A percentile compares a stretch with the other conserved stretches of the same genome.
Evolutionary conservation across 2,329 filamentous ascomycete species (phyloP).

Genomic region (Ambrosiella xylebori): DNA sequence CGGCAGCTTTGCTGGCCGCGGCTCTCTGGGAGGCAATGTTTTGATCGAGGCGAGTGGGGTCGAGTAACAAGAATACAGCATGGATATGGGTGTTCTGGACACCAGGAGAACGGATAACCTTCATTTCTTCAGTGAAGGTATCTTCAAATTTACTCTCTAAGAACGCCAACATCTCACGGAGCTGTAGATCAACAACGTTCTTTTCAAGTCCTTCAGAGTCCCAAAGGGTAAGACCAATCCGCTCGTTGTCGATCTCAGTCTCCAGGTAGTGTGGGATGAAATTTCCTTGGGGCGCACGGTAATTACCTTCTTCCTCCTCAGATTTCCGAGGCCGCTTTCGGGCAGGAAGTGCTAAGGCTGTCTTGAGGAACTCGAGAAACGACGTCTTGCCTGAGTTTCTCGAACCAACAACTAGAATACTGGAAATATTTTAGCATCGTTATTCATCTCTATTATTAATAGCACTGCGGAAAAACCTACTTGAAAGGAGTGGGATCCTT

Average conservation of each 20-base stretch:
- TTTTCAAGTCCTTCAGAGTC: slow-evolving; percentile 92
- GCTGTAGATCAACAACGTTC: slow-evolving; percentile 83
- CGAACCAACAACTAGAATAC: slow-evolving; percentile 78
- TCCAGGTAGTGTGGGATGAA: slow-evolving; percentile 85
- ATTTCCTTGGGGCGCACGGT: slow-evolving; percentile 39
- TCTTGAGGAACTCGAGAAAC: slow-evolving; percentile 89
- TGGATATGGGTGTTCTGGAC: slow-evolving; percentile 95
- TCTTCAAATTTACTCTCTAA: slow-evolving; percentile 97
- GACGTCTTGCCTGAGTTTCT: slow-evolving; percentile 85
- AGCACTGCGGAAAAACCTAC: slow-evolving; percentile 41
- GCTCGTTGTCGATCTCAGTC: slow-evolving; percentile 82
- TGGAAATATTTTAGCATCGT: slow-evolving; percentile 22
- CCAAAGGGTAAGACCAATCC: slow-evolving; percentile 86
- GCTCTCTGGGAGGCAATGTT: slow-evolving; percentile 55
- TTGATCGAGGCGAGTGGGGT: slow-evolving; percentile 68
- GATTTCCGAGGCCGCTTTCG: slow-evolving; percentile 50
- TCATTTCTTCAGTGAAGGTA: slow-evolving; percentile 93
- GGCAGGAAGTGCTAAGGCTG: slow-evolving; percentile 62
- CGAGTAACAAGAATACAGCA: slow-evolving; percentile 80
- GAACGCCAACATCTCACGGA: slow-evolving; percentile 81
- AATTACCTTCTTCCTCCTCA: slow-evolving; percentile 41
- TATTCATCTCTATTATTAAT: neutral
- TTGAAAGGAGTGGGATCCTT: slow-evolving; percentile 98
- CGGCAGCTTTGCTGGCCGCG: slow-evolving; percentile 27
- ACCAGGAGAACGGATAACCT: slow-evolving; percentile 82